Percentiles rank a stretch among this genome's conserved stretches.
phyloP scores from a whole-genome alignment of 768 basidiomycete species.

The Rhizopogon vesiculosus region DNA sequence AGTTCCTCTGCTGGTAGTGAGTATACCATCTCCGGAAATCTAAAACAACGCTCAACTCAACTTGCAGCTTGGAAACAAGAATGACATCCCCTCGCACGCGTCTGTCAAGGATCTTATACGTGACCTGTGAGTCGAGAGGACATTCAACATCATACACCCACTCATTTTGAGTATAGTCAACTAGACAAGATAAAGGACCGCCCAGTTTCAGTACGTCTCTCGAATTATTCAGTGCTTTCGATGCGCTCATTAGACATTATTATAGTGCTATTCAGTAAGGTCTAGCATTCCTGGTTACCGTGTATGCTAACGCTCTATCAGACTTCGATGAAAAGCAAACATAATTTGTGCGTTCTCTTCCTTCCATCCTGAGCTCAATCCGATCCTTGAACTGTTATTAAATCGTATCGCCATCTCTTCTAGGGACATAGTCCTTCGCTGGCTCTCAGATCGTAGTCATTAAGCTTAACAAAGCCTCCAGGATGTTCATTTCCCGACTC shows the following conservation, averaged over 20 bases:
- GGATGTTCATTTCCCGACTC: neutral
- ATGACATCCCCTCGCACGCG: slow-evolving; percentile 74
- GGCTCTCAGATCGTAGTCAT: slow-evolving; percentile 77
- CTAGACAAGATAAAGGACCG: slow-evolving; percentile 76
- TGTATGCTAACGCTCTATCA: slow-evolving; percentile 24
- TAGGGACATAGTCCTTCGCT: slow-evolving; percentile 84
- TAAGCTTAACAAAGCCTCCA: slow-evolving; percentile 18
- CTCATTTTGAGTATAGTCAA: slow-evolving; percentile 38
- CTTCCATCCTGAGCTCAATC: neutral
- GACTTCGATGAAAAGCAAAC: slow-evolving; percentile 97
- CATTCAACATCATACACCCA: neutral
- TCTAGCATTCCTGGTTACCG: neutral
- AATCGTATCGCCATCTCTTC: neutral
- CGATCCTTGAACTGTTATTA: neutral
- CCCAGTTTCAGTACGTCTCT: slow-evolving; percentile 73
- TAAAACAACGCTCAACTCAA: neutral
- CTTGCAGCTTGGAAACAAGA: slow-evolving; percentile 84
- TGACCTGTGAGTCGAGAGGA: slow-evolving; percentile 49
- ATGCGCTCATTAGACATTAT: neutral
- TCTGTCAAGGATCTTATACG: slow-evolving; percentile 81
- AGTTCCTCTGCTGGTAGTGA: slow-evolving; percentile 79
- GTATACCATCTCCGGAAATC: slow-evolving; percentile 20
- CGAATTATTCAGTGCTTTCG: neutral
- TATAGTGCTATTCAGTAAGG: slow-evolving; percentile 76
- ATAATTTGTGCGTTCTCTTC: slow-evolving; percentile 65